Evolutionary conservation across 2,329 filamentous ascomycete species (phyloP), one percentile per base, ranked within the genome.

Genomic region (Aquanectria penicillioides): DNA sequence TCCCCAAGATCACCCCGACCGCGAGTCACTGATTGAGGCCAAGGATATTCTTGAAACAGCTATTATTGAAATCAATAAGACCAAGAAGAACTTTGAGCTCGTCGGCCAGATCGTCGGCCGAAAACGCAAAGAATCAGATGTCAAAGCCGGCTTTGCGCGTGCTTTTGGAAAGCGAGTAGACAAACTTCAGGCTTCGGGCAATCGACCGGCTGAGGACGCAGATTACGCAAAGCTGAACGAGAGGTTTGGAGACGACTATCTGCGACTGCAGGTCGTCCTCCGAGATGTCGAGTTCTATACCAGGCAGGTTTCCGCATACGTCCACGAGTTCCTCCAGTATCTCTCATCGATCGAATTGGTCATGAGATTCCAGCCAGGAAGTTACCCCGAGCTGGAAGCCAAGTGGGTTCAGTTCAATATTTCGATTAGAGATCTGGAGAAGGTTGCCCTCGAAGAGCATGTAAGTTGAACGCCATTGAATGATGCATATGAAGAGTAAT

Each of bases 261-360:
- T 97, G 61, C 90, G 94, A 59, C 80, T 98, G 23, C 94, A 98
- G 72, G 91, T 99, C 33, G 92, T 97, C 36, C 88, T 96, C 70
- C 88, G 94, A 57, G 95, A 98, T 73, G 90, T 97, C n/a, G 93
- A 97, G 71, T 93, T 89, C 69, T 98, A 98, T 74, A 89, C 93
- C 5, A 86, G 90, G n/a, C 89, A 94, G 55, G 87, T 92, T 4
- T 87, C 90, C 8, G 86, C 85, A n/a, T 93, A 92, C 63, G 89
- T 97, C 46, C 86, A 90, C 57, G 89, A 92, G 65, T 93, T 97
- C 68, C 85, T 93, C 44, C 89, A 92, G 59, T 91, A 94, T 64
- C 85, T 94, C 25, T 87, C 88, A 3, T 92, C 91, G 1, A 91
- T 97, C 73, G 93, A 97, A 74, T 85, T 91, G 1, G 90, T 94